phyloP scores from a whole-genome alignment of 768 basidiomycete genomes.

The Tricholoma matsutake region DNA sequence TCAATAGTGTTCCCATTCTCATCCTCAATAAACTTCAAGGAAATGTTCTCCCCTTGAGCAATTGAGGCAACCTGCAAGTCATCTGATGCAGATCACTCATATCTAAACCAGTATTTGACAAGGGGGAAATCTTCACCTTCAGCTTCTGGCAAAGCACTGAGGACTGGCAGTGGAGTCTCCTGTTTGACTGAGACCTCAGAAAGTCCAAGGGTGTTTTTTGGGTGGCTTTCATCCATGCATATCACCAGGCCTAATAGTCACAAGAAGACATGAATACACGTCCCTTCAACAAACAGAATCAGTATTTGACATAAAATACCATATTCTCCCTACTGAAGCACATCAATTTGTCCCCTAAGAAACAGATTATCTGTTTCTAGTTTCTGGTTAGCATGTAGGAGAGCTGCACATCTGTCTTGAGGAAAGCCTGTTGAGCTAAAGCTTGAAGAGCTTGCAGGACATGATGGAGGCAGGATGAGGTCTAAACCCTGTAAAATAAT shows the following conservation, averaged over 20 bases:
- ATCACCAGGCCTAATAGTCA: background rate
- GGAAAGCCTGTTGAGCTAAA: background rate
- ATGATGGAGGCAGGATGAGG: background rate
- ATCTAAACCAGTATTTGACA: background rate
- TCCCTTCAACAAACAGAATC: background rate
- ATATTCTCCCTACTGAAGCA: background rate
- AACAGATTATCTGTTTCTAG: background rate
- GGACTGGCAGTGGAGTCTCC: background rate
- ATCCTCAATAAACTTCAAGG: no score
- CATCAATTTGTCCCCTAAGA: background rate
- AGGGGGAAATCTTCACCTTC: background rate
- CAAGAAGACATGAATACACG: background rate
- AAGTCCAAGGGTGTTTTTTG: background rate
- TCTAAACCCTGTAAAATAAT: background rate
- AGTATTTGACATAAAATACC: background rate
- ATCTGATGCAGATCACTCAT: background rate
- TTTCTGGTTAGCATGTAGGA: background rate
- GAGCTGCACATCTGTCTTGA: background rate
- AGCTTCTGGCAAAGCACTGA: background rate
- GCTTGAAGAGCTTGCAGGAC: background rate
- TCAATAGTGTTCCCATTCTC: no score
- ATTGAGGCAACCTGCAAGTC: background rate
- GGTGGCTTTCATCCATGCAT: background rate
- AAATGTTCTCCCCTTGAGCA: background rate
- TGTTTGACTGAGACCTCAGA: background rate